phyloP scores from a whole-genome alignment of 768 basidiomycete species.

The Zangia roseola region DNA sequence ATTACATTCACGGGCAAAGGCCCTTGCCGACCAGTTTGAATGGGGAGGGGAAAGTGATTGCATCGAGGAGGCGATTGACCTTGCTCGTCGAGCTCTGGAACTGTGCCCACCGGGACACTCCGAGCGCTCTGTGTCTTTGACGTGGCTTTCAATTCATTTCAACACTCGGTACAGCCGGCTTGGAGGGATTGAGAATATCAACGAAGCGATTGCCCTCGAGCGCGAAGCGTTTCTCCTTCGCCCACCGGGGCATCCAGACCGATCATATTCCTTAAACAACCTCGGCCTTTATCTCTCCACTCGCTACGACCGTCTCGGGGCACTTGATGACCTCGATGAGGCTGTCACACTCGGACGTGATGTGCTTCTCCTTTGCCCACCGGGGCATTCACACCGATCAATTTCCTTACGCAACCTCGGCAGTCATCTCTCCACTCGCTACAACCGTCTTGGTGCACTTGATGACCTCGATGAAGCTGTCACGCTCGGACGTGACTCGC shows the following conservation, averaged over 20 bases:
- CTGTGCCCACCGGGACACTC: not conserved
- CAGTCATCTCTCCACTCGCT: not conserved
- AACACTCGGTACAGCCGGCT: not conserved
- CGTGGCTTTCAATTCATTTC: not conserved
- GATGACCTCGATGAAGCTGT: not conserved
- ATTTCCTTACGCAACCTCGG: not conserved
- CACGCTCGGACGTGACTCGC: not conserved
- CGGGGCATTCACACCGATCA: not conserved
- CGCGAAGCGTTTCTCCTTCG: conserved; percentile 1
- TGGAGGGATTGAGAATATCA: not conserved
- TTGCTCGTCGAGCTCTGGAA: not conserved
- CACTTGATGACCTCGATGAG: not conserved
- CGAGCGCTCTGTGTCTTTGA: not conserved
- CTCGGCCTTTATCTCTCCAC: not conserved
- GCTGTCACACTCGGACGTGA: not conserved
- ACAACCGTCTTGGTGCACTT: not conserved
- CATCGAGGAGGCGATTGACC: not conserved
- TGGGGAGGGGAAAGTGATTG: too few relatives aligned
- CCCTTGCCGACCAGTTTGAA: too few relatives aligned
- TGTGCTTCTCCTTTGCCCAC: not conserved
- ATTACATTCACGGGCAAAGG: too few relatives aligned
- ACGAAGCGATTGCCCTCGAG: conserved; percentile 3
- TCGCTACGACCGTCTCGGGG: not conserved
- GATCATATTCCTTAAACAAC: not conserved
- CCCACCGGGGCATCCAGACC: conserved; percentile 6